Evolutionary conservation across 768 basidiomycete species (phyloP).

Genomic region (Auricularia auricula-judae): DNA sequence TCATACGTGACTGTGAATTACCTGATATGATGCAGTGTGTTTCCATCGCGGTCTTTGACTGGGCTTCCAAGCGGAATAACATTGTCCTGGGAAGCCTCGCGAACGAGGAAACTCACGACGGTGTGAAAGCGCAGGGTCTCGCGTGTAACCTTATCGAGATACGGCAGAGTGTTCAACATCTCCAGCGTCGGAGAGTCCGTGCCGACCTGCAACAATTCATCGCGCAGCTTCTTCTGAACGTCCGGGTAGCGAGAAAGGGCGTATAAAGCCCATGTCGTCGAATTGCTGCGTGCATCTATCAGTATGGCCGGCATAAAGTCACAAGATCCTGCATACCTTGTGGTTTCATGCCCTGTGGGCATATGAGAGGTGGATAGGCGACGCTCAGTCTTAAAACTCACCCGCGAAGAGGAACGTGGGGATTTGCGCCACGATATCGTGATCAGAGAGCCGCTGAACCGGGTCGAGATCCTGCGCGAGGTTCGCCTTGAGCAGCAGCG

Average conservation of each 20-base stretch:
- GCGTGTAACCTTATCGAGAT: neutral
- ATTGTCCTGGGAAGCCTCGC: constrained; percentile 42
- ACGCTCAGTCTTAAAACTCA: neutral
- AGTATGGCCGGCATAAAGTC: neutral
- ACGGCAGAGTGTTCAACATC: neutral
- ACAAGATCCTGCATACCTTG: neutral
- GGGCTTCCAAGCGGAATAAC: constrained; percentile 40
- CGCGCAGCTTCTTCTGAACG: constrained; percentile 49
- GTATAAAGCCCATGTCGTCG: constrained; percentile 49
- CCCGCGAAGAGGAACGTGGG: constrained; percentile 49
- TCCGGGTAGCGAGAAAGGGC: constrained; percentile 49
- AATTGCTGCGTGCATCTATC: constrained; percentile 53
- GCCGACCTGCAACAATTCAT: constrained; percentile 32
- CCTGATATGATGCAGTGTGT: constrained; percentile 28
- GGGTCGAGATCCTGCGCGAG: constrained; percentile 19
- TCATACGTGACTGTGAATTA: constrained; percentile 7
- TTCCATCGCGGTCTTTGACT: constrained; percentile 32
- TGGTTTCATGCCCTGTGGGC: constrained; percentile 19
- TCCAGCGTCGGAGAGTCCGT: neutral
- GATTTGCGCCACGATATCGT: constrained; percentile 31
- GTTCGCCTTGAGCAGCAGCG: constrained; percentile 20
- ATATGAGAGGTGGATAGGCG: no score
- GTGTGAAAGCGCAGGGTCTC: neutral
- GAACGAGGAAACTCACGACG: constrained; percentile 34
- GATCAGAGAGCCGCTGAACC: constrained; percentile 17